Conservation (phyloP, 257 asterid species). For the Henckelia pumila region DNA sequence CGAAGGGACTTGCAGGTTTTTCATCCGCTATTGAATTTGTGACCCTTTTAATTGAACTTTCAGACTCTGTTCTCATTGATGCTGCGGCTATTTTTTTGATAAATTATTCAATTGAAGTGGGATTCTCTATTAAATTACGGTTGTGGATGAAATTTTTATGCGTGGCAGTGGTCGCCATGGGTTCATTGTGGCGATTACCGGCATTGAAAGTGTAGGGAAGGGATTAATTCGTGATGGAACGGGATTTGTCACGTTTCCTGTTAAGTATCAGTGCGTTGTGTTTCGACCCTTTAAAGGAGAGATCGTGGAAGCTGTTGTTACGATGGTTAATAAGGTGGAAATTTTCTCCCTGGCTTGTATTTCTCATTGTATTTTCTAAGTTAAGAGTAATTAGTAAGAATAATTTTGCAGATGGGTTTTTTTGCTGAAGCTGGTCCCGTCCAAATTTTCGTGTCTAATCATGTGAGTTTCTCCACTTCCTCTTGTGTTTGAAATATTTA, state of each 20-base stretch:
- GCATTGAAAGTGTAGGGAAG: conserved; percentile 85
- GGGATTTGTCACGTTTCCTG: conserved; percentile 87
- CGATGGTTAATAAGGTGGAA: conserved; percentile 84
- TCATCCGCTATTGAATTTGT: background rate
- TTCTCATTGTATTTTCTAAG: background rate
- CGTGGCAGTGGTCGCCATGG: conserved; percentile 82
- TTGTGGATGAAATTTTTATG: background rate
- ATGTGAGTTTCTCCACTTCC: conserved; percentile 45
- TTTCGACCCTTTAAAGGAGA: conserved; percentile 97
- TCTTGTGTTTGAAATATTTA: background rate
- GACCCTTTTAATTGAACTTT: background rate
- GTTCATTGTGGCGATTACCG: conserved; percentile 90
- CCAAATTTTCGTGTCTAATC: conserved; percentile 86
- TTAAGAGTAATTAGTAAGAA: background rate
- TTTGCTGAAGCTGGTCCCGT: conserved; percentile 99
- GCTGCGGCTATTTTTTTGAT: background rate
- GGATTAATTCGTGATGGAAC: conserved; percentile 96
- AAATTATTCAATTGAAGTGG: background rate
- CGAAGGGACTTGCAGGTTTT: conserved; percentile 95
- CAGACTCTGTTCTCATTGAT: background rate
- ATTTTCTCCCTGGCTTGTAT: background rate
- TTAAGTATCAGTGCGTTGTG: conserved; percentile 89
- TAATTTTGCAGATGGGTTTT: conserved; percentile 82
- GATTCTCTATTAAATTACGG: background rate
- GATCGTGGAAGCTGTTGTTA: conserved; percentile 85